Conservation (phyloP, 768 basidiomycete species). For the Amanita rubescens region DNA sequence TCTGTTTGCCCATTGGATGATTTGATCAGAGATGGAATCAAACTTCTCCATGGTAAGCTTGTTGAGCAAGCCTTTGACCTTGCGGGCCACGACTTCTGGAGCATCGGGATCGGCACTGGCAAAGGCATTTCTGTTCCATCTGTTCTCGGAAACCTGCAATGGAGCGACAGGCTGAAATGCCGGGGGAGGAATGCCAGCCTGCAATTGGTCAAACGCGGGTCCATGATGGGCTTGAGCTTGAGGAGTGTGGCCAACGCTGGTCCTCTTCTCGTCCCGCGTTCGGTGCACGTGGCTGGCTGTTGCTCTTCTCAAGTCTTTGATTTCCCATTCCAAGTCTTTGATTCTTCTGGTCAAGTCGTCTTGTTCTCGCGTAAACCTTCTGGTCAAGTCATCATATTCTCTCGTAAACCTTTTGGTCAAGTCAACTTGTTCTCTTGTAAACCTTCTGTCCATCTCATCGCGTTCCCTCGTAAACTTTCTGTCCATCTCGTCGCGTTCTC, state of each 20-base stretch:
- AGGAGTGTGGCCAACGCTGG: constrained; percentile 28
- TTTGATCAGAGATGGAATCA: constrained; percentile 92
- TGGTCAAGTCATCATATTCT: too few relatives aligned
- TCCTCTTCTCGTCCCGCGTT: constrained; percentile 81
- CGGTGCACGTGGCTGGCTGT: constrained; percentile 65
- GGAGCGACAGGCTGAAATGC: constrained; percentile 67
- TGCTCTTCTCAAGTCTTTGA: too few relatives aligned
- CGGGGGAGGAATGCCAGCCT: constrained; percentile 19
- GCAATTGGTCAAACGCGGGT: constrained; percentile 23
- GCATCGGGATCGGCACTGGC: constrained; percentile 49
- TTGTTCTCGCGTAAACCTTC: too few relatives aligned
- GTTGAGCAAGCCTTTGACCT: constrained; percentile 88
- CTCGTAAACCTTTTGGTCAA: too few relatives aligned
- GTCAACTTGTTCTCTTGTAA: too few relatives aligned
- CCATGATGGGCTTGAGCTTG: constrained; percentile 38
- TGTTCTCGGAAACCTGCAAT: constrained; percentile 70
- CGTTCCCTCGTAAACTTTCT: too few relatives aligned
- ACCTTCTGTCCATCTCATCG: too few relatives aligned
- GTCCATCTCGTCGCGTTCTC: too few relatives aligned
- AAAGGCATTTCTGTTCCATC: constrained; percentile 64
- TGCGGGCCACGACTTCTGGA: constrained; percentile 84
- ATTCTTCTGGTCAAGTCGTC: too few relatives aligned
- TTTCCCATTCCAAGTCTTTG: too few relatives aligned
- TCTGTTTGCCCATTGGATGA: constrained; percentile 92
- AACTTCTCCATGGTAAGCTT: constrained; percentile 97